Percentiles rank a stretch among this genome's conserved stretches.
Conservation (phyloP, 2,329 filamentous ascomycete species). For the Aspergillus sp. region DNA sequence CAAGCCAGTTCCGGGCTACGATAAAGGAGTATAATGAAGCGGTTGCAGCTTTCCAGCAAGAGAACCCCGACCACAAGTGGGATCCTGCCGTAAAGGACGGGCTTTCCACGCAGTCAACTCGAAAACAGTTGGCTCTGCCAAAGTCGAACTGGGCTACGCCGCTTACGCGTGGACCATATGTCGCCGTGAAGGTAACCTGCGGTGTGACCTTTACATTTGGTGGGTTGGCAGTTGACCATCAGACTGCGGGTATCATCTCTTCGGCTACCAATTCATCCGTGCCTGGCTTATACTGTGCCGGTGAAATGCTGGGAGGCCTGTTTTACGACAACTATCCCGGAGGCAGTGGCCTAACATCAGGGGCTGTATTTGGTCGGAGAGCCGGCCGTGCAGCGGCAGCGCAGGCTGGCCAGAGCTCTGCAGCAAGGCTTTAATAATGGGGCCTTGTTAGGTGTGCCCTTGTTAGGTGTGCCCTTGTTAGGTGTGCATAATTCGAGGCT, state of each 20-base stretch:
- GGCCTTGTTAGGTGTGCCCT: neutral
- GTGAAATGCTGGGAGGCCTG: conserved; percentile 66
- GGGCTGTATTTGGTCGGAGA: conserved; percentile 53
- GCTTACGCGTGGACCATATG: conserved; percentile 56
- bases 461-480: too few relatives aligned
- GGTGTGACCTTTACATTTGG: conserved; percentile 71
- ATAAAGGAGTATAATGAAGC: conserved; percentile 60
- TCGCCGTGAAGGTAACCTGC: conserved; percentile 64
- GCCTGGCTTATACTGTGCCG: conserved; percentile 58
- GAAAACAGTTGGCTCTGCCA: conserved; percentile 44
- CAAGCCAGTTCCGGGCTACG: conserved; percentile 51
- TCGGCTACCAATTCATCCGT: conserved; percentile 34
- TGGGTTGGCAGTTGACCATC: conserved; percentile 57
- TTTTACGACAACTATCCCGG: conserved; percentile 66
- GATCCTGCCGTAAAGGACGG: conserved; percentile 64
- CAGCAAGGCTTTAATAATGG: neutral
- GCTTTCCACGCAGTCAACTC: conserved; percentile 58
- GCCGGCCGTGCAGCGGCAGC: conserved; percentile 41
- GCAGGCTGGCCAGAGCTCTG: neutral
- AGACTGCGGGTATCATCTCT: conserved; percentile 50
- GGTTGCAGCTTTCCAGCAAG: conserved; percentile 47
- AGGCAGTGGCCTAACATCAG: conserved; percentile 62
- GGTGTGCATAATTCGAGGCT: neutral
- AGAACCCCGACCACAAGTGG: conserved; percentile 50
- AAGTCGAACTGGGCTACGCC: conserved; percentile 69